Evolutionary conservation across 2,329 filamentous ascomycete species (phyloP).

Genomic region (Gliomastix tumulicola): DNA sequence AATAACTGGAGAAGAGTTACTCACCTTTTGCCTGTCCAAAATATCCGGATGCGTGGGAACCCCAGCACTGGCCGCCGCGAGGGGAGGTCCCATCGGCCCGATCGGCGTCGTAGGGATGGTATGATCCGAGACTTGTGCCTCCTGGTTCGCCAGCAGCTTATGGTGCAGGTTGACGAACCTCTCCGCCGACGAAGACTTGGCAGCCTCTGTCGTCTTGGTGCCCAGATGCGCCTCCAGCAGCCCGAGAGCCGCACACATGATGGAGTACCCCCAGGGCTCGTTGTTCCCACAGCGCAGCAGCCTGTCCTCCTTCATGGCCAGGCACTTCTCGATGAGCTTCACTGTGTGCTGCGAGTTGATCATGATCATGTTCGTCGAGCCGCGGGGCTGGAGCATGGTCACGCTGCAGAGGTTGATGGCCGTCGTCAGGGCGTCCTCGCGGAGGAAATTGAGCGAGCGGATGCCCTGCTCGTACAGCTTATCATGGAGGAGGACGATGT

Average conservation of each 20-base stretch:
- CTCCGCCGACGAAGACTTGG: slow-evolving; percentile 52
- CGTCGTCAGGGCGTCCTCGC: slow-evolving; percentile 52
- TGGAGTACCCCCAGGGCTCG: slow-evolving; percentile 57
- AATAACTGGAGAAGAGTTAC: background rate
- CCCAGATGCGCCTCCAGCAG: slow-evolving; percentile 53
- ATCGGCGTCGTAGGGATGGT: slow-evolving; percentile 10
- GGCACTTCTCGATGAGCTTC: slow-evolving; percentile 53
- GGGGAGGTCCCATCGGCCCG: slow-evolving; percentile 4
- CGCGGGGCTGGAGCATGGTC: slow-evolving; percentile 51
- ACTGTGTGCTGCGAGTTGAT: slow-evolving; percentile 54
- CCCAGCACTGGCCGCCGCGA: slow-evolving; percentile 4
- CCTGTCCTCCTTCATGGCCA: slow-evolving; percentile 53
- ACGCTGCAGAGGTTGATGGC: slow-evolving; percentile 56
- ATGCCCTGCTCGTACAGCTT: slow-evolving; percentile 52
- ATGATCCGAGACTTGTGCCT: slow-evolving; percentile 28
- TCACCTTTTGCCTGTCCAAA: slow-evolving; percentile 30
- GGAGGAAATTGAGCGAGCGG: slow-evolving; percentile 51
- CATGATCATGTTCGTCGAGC: slow-evolving; percentile 56
- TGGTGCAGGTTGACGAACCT: slow-evolving; percentile 53
- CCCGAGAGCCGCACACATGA: slow-evolving; percentile 54
- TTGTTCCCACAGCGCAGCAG: slow-evolving; percentile 56
- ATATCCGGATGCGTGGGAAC: slow-evolving; percentile 21
- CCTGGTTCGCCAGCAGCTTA: slow-evolving; percentile 47
- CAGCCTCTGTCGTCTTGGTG: slow-evolving; percentile 47
- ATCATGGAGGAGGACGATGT: slow-evolving; percentile 56